Evolutionary conservation across 192 early-diverging fungal genomes (phyloP), one percentile per base, ranked within the genome.

Genomic region (Coemansia sp.): DNA sequence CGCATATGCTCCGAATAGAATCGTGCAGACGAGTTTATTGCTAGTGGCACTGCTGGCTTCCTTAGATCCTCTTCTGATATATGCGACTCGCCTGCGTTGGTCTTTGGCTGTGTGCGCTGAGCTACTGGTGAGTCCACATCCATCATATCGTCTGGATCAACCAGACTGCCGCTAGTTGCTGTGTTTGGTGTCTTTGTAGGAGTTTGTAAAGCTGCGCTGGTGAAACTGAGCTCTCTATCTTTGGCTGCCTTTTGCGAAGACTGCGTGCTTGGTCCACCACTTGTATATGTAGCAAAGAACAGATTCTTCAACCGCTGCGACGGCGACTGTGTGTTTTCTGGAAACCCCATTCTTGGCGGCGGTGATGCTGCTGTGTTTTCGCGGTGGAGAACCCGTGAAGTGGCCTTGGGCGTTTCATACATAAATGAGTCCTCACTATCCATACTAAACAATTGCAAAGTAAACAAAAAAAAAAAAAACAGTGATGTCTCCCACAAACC

Each of bases 1-100:
- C 73, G 66, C 67, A 77, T 65, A 53, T 77, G 73, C 55, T 77
- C 73, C 35, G 73, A 77, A 62, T 77, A 77, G 48, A 77, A 77
- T 16, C 73, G 67, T 0, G 67, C 73, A 0, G 67, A 36, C 0
- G 59, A 59, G 47, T 28, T 55, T 3, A 77, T 70, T 15, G 73
- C 73, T 45, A 77, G 59, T 11, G 67, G 65, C 50, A 77, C 73
- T 30, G 56, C 56, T 2, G 67, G 59, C 0, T 56, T 59, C 28
- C 39, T 41, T 14, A 63, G 37, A 16, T 77, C 73, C 2, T 62
- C 67, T 20, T 65, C 72, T 0, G 56, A 55, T 5, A 68, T 65
- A n/a, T 46, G 52, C 15, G 42, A 20, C 40, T 58, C 66, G 2
- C 18, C 50, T 2, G 26, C 33, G 26, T 30, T 42, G 15, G 8